Evolutionary conservation across 371 early-diverging fungal genomes (phyloP), one percentile per base, ranked within the genome.

Genomic region (Rhizopus arrhizus): DNA sequence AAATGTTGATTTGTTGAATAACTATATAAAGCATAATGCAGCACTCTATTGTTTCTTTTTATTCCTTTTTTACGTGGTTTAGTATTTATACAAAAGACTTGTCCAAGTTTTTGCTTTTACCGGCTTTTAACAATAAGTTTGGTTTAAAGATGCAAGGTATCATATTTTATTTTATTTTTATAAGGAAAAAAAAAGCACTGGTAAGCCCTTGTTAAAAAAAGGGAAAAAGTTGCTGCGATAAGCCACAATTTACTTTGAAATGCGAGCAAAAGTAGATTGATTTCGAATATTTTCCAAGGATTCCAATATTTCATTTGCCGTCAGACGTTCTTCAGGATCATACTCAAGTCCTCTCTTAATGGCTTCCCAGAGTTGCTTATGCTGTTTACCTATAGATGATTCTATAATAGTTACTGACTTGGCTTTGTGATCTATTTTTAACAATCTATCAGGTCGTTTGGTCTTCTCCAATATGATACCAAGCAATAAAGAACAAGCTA

Each of bases 71-170:
- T 43, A 6, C n/a, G 3, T 43, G 12, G 2, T 43, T 43, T 15
- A 15, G 43, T 48, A 7, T 29, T 48, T 48, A 7, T 48, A 13
- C 15, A 43, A 15, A 10, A 12, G 12, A 40, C 12, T 40, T 12
- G 12, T 40, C 10, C 40, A 40, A 40, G 12, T 40, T 7, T 5
- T 7, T 15, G n/a, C n/a, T 45, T 45, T 13, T 52, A 59, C 59
- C 59, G 5, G 42, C 52, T 13, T 45, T 59, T 6, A 52, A n/a
- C n/a, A 59, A 16, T 1, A 33, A 15, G 9, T 32, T 38, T 15
- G 52, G 35, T 53, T 46, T 51, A 36, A 47, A 15, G 10, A 45
- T 47, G 36, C 36, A 45, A 60, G 60, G 53, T 60, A 60, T 60
- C 60, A 60, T 60, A 2, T 16, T 51, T 53, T 45, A 10, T 48